Evolutionary conservation across 768 basidiomycete genomes (phyloP).

Genomic region (Sarcodon sp.): DNA sequence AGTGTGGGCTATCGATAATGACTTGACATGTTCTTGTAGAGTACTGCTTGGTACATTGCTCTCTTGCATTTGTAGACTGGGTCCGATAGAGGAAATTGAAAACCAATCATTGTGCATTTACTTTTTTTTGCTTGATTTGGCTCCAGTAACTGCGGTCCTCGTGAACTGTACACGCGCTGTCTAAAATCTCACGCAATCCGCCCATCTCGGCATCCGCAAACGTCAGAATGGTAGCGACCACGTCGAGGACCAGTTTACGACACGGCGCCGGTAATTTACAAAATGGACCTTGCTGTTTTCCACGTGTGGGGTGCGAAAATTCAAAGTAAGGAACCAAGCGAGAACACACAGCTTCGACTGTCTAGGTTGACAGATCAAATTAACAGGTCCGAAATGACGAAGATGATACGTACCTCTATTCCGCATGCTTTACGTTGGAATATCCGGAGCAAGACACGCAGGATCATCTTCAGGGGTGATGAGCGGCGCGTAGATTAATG

Average conservation of each 20-base stretch:
- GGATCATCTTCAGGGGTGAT: conserved; percentile 27
- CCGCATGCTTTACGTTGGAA: conserved; percentile 3
- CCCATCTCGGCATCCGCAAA: conserved; percentile 1
- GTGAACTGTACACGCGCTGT: conserved; percentile 9
- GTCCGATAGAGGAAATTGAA: no score
- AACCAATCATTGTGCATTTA: no score
- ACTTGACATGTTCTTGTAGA: no score
- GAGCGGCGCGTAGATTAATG: background rate
- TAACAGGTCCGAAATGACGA: conserved; percentile 3
- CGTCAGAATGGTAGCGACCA: conserved; percentile 26
- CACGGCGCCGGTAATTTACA: conserved; percentile 40
- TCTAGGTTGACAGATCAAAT: conserved; percentile 20
- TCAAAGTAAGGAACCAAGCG: conserved; percentile 73
- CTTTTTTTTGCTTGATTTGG: no score
- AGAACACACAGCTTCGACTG: conserved; percentile 34
- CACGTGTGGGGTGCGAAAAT: conserved; percentile 63
- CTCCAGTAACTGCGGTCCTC: conserved; percentile 3
- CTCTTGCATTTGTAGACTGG: no score
- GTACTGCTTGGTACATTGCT: no score
- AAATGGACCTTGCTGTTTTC: conserved; percentile 68
- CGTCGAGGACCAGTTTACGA: conserved; percentile 51
- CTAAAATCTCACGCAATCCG: conserved; percentile 6
- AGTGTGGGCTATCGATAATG: no score
- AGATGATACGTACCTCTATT: conserved; percentile 24
- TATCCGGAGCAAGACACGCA: conserved; percentile 38